Conservation (phyloP, 2,329 filamentous ascomycete genomes). For the Diplodia sapinea region DNA sequence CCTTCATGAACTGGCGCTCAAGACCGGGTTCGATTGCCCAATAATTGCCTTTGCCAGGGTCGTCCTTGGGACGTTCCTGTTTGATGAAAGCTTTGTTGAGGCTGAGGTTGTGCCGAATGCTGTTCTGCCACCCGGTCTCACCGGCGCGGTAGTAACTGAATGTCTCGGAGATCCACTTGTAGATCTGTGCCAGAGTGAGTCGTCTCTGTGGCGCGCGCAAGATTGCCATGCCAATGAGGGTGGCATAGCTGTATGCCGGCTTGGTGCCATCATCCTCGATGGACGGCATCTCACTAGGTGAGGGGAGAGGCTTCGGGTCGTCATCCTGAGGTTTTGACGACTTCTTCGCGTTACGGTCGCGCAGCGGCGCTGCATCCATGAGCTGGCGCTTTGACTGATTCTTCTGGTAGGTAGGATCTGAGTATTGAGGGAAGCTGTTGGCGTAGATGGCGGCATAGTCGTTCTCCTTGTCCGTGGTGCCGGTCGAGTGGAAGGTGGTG, state of each 20-base stretch:
- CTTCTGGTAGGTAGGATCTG: slow-evolving; percentile 54
- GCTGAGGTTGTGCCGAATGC: slow-evolving; percentile 96
- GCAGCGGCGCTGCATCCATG: slow-evolving; percentile 74
- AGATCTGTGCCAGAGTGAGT: slow-evolving; percentile 91
- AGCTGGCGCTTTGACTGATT: slow-evolving; percentile 63
- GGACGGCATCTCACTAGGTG: slow-evolving; percentile 77
- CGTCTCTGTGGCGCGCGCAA: slow-evolving; percentile 81
- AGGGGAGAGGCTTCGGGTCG: slow-evolving; percentile 63
- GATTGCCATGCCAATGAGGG: slow-evolving; percentile 96
- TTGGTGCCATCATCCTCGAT: slow-evolving; percentile 88
- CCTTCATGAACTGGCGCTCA: slow-evolving; percentile 87
- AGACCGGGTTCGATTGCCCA: slow-evolving; percentile 92
- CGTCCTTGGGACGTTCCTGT: slow-evolving; percentile 93
- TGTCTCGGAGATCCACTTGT: slow-evolving; percentile 98
- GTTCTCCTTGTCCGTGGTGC: slow-evolving; percentile 58
- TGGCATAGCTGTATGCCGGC: slow-evolving; percentile 90
- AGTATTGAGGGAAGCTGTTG: slow-evolving; percentile 51
- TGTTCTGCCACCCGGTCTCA: slow-evolving; percentile 97
- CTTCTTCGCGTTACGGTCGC: slow-evolving; percentile 74
- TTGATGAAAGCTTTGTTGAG: slow-evolving; percentile 97
- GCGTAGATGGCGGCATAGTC: slow-evolving; percentile 29
- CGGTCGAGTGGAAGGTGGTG: slow-evolving; percentile 56
- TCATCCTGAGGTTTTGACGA: slow-evolving; percentile 59
- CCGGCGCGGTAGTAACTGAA: slow-evolving; percentile 81
- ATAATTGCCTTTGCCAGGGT: slow-evolving; percentile 96